Evolutionary conservation across 192 early-diverging fungal genomes (phyloP).

Genomic region (Podila verticillata): DNA sequence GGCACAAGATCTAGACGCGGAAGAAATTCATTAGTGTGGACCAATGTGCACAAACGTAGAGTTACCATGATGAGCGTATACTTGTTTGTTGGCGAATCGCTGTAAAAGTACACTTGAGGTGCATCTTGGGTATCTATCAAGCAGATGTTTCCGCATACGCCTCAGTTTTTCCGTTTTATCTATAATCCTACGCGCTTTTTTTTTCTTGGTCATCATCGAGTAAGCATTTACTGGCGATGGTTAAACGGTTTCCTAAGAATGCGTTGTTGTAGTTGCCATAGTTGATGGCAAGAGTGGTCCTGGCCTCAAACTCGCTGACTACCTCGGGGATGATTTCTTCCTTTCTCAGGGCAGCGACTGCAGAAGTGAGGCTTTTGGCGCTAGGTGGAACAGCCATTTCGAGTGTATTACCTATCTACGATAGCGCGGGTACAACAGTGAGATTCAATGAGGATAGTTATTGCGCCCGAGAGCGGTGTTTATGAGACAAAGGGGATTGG

Average conservation of each 20-base stretch:
- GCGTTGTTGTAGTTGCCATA: slow-evolving; percentile 5
- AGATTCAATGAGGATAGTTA: no score
- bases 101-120: background rate
- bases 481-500: no score
- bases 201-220: background rate
- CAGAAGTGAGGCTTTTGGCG: background rate
- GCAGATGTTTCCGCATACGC: background rate
- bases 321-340: background rate
- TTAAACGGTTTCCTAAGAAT: background rate
- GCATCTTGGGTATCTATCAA: background rate
- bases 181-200: background rate
- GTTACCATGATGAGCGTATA: background rate
- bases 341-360: background rate
- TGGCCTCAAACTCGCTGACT: background rate
- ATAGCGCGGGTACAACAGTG: no score
- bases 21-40: background rate
- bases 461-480: no score
- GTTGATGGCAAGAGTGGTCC: background rate
- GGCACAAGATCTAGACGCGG: no score
- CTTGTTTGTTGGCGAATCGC: background rate
- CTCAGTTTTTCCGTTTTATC: background rate
- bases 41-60: background rate
- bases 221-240: background rate
- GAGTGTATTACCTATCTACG: background rate
- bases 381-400: background rate